These are phyloP conservation scores for Fraxinus platypoda DNA, from an alignment of 305 asterid genomes.

Conservation along the genomic window DNA sequence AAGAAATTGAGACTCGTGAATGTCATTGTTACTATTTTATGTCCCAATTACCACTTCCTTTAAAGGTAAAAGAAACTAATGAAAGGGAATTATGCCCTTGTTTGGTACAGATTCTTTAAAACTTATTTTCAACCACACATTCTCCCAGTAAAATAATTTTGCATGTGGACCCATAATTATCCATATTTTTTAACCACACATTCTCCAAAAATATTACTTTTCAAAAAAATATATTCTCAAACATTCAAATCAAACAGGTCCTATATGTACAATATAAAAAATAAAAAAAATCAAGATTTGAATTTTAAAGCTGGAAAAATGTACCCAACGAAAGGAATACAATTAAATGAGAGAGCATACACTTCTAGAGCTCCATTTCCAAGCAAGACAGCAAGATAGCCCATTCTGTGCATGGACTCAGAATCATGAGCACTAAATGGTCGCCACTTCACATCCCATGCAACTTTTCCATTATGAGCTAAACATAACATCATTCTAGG, in stretches of 20 bases:
- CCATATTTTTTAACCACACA: too few relatives aligned
- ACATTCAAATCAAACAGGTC: too few relatives aligned
- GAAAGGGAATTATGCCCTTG: not conserved
- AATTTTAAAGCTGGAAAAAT: not conserved
- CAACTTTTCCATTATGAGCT: constrained; percentile 91
- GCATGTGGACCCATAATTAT: too few relatives aligned
- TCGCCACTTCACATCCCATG: constrained; percentile 94
- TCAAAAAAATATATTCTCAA: too few relatives aligned
- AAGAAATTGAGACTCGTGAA: not conserved
- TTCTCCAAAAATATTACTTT: too few relatives aligned
- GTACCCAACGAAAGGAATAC: not conserved
- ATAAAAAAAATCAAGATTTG: not conserved
- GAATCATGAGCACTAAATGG: constrained; percentile 49
- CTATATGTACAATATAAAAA: not conserved
- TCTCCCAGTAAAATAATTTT: too few relatives aligned
- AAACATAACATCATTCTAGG: constrained; percentile 82
- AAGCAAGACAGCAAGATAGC: constrained; percentile 85
- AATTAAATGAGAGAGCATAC: constrained; percentile 45
- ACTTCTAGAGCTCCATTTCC: constrained; percentile 96
- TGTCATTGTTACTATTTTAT: constrained; percentile 5
- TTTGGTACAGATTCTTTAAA: too few relatives aligned
- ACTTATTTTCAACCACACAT: too few relatives aligned
- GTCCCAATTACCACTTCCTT: not conserved
- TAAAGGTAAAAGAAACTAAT: not conserved
- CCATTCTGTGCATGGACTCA: constrained; percentile 62